These are phyloP conservation scores for Gynochthodes officinalis DNA, from an alignment of 257 asterid species.

Conservation along the genomic window DNA sequence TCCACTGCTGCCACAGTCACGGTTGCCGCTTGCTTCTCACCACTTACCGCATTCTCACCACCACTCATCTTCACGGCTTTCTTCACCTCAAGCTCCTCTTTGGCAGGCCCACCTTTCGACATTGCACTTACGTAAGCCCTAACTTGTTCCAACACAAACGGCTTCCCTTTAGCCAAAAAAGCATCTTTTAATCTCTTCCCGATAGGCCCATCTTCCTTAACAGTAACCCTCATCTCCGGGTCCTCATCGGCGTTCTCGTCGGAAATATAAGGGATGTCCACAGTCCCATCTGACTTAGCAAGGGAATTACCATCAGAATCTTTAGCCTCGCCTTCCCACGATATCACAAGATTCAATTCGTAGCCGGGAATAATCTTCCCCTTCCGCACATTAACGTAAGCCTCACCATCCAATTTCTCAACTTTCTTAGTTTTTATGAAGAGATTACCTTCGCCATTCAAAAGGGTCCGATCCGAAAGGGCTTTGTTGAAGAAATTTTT, in stretches of 20 bases:
- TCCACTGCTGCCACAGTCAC: slow-evolving; percentile 9
- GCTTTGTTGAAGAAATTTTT: slow-evolving; percentile 52
- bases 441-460: slow-evolving; percentile 72
- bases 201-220: slow-evolving; percentile 75
- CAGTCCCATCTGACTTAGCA: slow-evolving; percentile 57
- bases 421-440: slow-evolving; percentile 43
- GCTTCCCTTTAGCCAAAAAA: slow-evolving; percentile 58
- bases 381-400: slow-evolving; percentile 87
- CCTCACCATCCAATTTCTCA: slow-evolving; percentile 78
- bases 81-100: slow-evolving; percentile 79
- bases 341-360: slow-evolving; percentile 55
- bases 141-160: slow-evolving; percentile 72
- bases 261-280: slow-evolving; percentile 79
- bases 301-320: slow-evolving; percentile 51
- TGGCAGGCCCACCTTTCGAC: slow-evolving; percentile 88
- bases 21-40: background rate
- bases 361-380: slow-evolving; percentile 91
- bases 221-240: slow-evolving; percentile 58
- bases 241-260: slow-evolving; percentile 97
- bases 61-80: slow-evolving; percentile 37
- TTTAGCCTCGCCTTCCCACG: slow-evolving; percentile 75
- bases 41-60: slow-evolving; percentile 3
- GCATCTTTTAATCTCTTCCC: slow-evolving; percentile 79
- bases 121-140: slow-evolving; percentile 57
- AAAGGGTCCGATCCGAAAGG: slow-evolving; percentile 43